Evolutionary conservation across 1,284 basidiomycete genomes (phyloP).

Genomic region (Ganoderma boninense): DNA sequence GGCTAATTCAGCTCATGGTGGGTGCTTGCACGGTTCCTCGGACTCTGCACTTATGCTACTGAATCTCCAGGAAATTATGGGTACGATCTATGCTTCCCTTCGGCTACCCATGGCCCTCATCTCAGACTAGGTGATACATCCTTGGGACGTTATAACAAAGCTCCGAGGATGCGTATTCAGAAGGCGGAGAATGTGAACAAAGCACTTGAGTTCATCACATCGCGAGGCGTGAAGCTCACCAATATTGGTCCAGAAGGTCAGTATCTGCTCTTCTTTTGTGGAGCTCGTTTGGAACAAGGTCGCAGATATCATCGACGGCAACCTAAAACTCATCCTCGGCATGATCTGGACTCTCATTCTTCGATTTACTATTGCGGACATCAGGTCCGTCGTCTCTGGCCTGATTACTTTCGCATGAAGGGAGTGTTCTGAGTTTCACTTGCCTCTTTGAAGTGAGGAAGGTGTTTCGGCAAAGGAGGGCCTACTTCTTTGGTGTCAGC

Average conservation of each 20-base stretch:
- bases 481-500: slow-evolving; percentile 96
- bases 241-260: slow-evolving; percentile 96
- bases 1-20: slow-evolving; percentile 93
- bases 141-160: slow-evolving; percentile 91
- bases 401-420: not conserved
- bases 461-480: slow-evolving; percentile 97
- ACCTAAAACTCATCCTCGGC: slow-evolving; percentile 95
- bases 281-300: not conserved
- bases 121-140: slow-evolving; percentile 78
- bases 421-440: slow-evolving; percentile 12
- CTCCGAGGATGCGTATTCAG: slow-evolving; percentile 92
- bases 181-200: slow-evolving; percentile 99
- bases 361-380: slow-evolving; percentile 97
- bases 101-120: slow-evolving; percentile 14
- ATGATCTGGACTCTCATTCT: slow-evolving; percentile 99
- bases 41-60: not conserved
- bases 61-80: slow-evolving; percentile 87
- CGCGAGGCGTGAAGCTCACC: slow-evolving; percentile 94
- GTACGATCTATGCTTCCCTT: slow-evolving; percentile 46
- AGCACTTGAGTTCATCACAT: slow-evolving; percentile 94
- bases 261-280: not conserved
- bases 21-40: slow-evolving; percentile 34
- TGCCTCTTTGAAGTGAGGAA: slow-evolving; percentile 77
- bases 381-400: slow-evolving; percentile 71
- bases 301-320: slow-evolving; percentile 96